Conservation (phyloP, 2,329 filamentous ascomycete species). For the Stromatinia cepivora region DNA sequence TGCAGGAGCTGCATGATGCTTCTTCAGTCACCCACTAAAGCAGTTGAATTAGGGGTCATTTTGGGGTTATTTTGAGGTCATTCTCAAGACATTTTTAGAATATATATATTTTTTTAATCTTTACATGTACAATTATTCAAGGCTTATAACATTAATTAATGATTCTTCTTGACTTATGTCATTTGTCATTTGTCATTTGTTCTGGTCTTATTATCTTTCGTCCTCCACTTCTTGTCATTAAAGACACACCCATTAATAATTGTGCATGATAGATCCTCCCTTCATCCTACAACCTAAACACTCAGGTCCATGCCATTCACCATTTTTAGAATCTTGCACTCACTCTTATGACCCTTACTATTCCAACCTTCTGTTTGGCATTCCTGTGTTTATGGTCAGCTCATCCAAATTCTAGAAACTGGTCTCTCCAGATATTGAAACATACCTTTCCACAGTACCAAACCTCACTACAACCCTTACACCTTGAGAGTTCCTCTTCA, state of each 20-base stretch:
- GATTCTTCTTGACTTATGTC: not conserved
- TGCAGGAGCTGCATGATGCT: not conserved
- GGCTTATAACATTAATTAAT: too few species aligned
- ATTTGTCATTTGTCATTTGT: not conserved
- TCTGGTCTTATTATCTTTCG: not conserved
- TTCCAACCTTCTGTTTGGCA: slow-evolving; percentile 37
- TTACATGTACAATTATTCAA: too few species aligned
- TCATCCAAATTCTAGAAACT: not conserved
- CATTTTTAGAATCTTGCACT: slow-evolving; percentile 36
- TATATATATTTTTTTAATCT: too few species aligned
- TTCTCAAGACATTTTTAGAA: too few species aligned
- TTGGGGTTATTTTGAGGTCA: too few species aligned
- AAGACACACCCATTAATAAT: not conserved
- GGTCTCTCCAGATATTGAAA: slow-evolving; percentile 8
- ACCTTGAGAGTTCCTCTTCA: slow-evolving; percentile 29
- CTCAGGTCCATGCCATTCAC: slow-evolving; percentile 16
- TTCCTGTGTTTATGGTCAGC: slow-evolving; percentile 27
- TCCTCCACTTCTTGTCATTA: not conserved
- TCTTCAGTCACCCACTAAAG: slow-evolving; percentile 3
- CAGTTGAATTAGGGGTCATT: too few species aligned
- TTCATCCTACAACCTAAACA: not conserved
- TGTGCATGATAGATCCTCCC: not conserved
- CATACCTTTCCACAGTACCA: slow-evolving; percentile 40
- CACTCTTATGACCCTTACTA: slow-evolving; percentile 35
- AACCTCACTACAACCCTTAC: slow-evolving; percentile 36